Conservation (phyloP, 495 filamentous ascomycete genomes). For the Penicillium alfredii region DNA sequence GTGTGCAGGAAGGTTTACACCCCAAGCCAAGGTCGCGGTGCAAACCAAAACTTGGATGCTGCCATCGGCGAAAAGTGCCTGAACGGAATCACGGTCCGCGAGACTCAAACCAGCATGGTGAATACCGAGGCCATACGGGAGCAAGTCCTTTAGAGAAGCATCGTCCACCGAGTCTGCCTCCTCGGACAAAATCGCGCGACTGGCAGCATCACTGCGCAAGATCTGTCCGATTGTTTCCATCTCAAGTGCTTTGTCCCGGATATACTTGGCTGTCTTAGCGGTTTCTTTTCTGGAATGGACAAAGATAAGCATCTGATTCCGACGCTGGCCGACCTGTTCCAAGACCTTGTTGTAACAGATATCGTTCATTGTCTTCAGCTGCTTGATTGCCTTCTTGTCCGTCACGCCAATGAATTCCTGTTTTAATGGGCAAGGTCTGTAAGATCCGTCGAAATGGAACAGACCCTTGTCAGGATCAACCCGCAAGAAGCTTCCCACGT, state of each 20-base stretch:
- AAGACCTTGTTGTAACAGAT: conserved; percentile 97
- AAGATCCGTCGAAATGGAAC: conserved; percentile 96
- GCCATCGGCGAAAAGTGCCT: conserved; percentile 88
- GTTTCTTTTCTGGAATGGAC: conserved; percentile 98
- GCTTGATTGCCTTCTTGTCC: conserved; percentile 97
- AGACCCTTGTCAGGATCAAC: conserved; percentile 80
- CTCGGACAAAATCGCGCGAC: conserved; percentile 76
- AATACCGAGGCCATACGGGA: conserved; percentile 96
- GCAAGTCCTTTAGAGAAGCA: conserved; percentile 82
- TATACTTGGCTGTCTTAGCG: conserved; percentile 91
- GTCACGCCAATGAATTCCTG: conserved; percentile 98
- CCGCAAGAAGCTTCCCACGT: conserved; percentile 93
- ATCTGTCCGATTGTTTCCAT: conserved; percentile 96
- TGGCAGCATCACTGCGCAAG: conserved; percentile 86
- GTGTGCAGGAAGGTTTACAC: conserved; percentile 95
- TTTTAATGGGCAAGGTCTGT: conserved; percentile 82
- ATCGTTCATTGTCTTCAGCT: conserved; percentile 99
- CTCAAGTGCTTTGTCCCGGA: conserved; percentile 92
- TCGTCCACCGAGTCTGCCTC: conserved; percentile 81
- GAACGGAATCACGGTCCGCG: conserved; percentile 86
- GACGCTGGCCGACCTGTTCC: conserved; percentile 85
- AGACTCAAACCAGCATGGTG: conserved; percentile 97
- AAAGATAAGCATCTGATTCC: conserved; percentile 97
- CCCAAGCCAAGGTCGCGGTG: conserved; percentile 96
- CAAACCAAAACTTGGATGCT: conserved; percentile 92